A percentile compares a stretch with the other conserved stretches of the same genome.
Conservation (phyloP, 257 asterid species). For the Cordia subcordata region DNA sequence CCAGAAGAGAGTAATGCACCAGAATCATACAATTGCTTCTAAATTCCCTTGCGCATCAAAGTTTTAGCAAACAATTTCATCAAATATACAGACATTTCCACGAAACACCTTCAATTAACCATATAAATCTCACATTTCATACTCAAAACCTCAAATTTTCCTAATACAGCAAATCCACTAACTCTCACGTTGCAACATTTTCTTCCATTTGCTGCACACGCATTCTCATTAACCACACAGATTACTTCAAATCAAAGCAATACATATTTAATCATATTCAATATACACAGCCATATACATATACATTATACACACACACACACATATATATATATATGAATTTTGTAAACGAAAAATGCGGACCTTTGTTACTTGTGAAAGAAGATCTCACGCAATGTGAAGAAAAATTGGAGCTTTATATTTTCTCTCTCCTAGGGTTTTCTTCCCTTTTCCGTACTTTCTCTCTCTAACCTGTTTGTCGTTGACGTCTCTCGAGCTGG, state of each 20-base stretch:
- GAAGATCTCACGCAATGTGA: neutral
- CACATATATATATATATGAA: neutral
- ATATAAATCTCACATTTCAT: neutral
- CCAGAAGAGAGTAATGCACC: no score
- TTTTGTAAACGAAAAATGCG: neutral
- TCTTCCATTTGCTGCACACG: neutral
- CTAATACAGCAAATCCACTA: neutral
- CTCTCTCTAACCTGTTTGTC: neutral
- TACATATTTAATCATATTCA: no score
- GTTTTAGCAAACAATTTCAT: neutral
- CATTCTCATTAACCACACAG: neutral
- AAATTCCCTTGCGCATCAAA: neutral
- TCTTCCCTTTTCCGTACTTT: no score
- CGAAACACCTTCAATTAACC: neutral
- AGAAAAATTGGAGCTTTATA: neutral
- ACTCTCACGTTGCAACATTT: neutral
- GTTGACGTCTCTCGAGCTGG: neutral
- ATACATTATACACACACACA: no score
- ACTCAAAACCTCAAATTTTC: neutral
- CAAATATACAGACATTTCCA: neutral
- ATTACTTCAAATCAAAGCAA: neutral
- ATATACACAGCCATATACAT: no score
- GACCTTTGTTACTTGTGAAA: neutral
- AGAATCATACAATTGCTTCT: neutral
- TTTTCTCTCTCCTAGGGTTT: slow-evolving; percentile 1